These are phyloP conservation scores for Lunularia cruciata DNA, from an alignment of 225 moss, liverwort and hornwort genomes.

Conservation along the genomic window DNA sequence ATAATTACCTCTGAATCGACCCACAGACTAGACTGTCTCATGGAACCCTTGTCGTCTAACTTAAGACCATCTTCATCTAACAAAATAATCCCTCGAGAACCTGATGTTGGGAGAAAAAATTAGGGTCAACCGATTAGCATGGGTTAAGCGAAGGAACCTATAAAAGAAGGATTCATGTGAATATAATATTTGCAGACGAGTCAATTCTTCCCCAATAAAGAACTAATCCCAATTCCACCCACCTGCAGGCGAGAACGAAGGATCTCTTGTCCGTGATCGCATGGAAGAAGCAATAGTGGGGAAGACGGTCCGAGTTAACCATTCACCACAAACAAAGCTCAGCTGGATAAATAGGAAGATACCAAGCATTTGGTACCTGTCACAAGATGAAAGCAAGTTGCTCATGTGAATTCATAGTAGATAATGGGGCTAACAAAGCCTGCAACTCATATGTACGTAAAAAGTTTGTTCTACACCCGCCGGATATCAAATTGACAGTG, in stretches of 20 bases:
- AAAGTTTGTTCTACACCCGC: neutral
- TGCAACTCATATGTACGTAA: neutral
- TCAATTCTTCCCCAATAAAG: neutral
- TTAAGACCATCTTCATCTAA: slow-evolving; percentile 70
- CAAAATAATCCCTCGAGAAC: slow-evolving; percentile 63
- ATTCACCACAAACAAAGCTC: slow-evolving; percentile 89
- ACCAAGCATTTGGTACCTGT: slow-evolving; percentile 98
- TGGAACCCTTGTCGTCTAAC: slow-evolving; percentile 52
- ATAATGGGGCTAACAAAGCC: neutral
- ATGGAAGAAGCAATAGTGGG: slow-evolving; percentile 76
- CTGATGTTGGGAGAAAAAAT: slow-evolving; percentile 30
- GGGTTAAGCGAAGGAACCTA: too few species aligned
- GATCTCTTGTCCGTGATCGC: slow-evolving; percentile 59
- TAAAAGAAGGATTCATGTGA: too few species aligned
- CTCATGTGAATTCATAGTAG: too few species aligned
- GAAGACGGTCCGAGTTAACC: slow-evolving; percentile 80
- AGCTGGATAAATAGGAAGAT: slow-evolving; percentile 95
- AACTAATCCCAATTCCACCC: neutral
- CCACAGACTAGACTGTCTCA: slow-evolving; percentile 55
- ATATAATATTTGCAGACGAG: neutral
- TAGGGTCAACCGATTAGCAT: neutral
- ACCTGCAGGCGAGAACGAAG: slow-evolving; percentile 63
- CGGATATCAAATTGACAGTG: neutral
- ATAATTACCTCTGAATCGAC: slow-evolving; percentile 55
- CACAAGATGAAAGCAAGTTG: slow-evolving; percentile 3